These are phyloP conservation scores for Echites panduratus DNA, from an alignment of 257 asterid genomes.

Conservation along the genomic window DNA sequence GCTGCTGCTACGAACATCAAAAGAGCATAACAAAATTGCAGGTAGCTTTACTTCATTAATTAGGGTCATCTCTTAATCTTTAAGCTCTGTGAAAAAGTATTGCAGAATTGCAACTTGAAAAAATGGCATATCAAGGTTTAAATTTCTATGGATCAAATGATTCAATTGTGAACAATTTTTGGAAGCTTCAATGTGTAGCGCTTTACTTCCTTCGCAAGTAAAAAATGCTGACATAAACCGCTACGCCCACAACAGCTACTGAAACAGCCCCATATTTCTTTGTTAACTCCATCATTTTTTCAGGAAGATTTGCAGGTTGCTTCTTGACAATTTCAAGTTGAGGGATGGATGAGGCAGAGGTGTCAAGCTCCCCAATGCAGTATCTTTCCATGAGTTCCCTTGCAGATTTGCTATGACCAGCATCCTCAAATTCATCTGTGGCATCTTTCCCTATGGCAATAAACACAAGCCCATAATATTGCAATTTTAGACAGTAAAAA, in stretches of 20 bases:
- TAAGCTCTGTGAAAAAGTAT: not conserved
- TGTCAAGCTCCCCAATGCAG: slow-evolving; percentile 81
- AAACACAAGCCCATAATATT: slow-evolving; percentile 2
- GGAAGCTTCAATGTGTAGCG: slow-evolving; percentile 6
- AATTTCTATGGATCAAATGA: not conserved
- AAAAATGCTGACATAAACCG: slow-evolving; percentile 45
- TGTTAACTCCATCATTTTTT: slow-evolving; percentile 35
- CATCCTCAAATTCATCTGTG: slow-evolving; percentile 92
- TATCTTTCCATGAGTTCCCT: slow-evolving; percentile 71
- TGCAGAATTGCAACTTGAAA: not conserved
- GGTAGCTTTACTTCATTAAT: not conserved
- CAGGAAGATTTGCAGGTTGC: slow-evolving; percentile 23
- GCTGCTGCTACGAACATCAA: not conserved
- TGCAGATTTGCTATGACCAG: slow-evolving; percentile 84
- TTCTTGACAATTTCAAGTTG: slow-evolving; percentile 47
- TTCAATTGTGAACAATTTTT: not conserved
- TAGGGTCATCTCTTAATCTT: not conserved
- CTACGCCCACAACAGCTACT: slow-evolving; percentile 48
- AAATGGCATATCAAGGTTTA: not conserved
- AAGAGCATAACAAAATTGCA: not conserved
- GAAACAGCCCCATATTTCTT: slow-evolving; percentile 74
- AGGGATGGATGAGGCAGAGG: slow-evolving; percentile 44
- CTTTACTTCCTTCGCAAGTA: slow-evolving; percentile 53
- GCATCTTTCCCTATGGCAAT: slow-evolving; percentile 67
- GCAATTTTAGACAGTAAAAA: too few relatives aligned